A percentile compares a stretch with the other conserved stretches of the same genome.
Evolutionary conservation across 352 stramenopile species (phyloP).

Genomic region (Phytophthora macrochlamydospora): DNA sequence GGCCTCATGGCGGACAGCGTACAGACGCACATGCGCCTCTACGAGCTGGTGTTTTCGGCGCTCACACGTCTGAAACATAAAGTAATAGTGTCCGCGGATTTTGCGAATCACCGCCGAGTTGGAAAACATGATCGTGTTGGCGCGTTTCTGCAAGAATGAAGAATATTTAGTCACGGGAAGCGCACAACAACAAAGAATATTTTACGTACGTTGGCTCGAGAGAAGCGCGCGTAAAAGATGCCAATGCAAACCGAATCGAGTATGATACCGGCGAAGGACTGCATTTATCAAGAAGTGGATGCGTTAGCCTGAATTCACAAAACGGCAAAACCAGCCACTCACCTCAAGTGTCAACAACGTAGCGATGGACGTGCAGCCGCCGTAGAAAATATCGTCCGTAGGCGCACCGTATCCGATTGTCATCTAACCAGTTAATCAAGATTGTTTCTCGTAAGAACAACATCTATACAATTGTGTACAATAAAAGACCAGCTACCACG

Average conservation of each 20-base stretch:
- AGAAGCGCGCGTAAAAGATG: constrained; percentile 87
- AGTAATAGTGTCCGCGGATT: constrained; percentile 90
- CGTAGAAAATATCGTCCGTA: constrained; percentile 91
- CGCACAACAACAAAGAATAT: not conserved
- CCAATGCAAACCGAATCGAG: constrained; percentile 88
- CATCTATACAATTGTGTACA: constrained; percentile 1
- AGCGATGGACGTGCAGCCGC: constrained; percentile 80
- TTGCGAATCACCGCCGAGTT: constrained; percentile 87
- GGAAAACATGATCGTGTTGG: constrained; percentile 88
- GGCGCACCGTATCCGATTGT: constrained; percentile 88
- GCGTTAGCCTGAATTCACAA: constrained; percentile 1
- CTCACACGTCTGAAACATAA: constrained; percentile 93
- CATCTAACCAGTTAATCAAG: constrained; percentile 55
- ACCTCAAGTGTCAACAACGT: constrained; percentile 81
- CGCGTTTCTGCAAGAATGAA: constrained; percentile 60
- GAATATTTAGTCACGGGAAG: not conserved
- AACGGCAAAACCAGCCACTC: constrained; percentile 1
- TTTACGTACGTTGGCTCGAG: constrained; percentile 70
- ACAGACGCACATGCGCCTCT: constrained; percentile 83
- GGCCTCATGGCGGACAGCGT: constrained; percentile 78
- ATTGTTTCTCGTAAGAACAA: not conserved
- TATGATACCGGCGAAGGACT: constrained; percentile 88
- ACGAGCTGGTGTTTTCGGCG: constrained; percentile 89
- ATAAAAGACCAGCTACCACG: constrained; percentile 16
- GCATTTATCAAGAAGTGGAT: constrained; percentile 3